These are phyloP conservation scores for Balakata baccata DNA, from an alignment of 345 rosid species.

Conservation along the genomic window DNA sequence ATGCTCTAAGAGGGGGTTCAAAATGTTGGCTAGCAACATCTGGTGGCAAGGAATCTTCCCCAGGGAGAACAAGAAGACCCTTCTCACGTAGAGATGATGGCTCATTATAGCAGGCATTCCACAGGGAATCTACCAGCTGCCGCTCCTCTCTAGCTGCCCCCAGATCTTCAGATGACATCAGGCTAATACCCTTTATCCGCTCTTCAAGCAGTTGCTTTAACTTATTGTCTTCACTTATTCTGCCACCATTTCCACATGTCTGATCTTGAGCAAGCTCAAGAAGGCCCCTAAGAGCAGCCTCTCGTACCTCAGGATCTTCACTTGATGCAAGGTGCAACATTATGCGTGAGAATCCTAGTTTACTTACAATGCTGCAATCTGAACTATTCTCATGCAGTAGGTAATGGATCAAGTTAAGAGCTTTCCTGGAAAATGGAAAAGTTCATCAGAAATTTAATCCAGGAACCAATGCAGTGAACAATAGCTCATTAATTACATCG, in stretches of 20 bases:
- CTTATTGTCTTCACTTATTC: conserved; percentile 50
- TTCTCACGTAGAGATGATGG: conserved; percentile 63
- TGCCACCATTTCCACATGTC: conserved; percentile 32
- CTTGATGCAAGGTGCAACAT: conserved; percentile 83
- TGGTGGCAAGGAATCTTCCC: conserved; percentile 64
- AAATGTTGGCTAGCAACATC: conserved; percentile 73
- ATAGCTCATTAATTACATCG: background rate
- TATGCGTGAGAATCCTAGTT: conserved; percentile 73
- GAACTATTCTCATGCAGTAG: conserved; percentile 68
- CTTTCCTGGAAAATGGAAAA: conserved; percentile 55
- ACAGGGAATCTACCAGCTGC: conserved; percentile 71
- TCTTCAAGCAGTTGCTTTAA: conserved; percentile 70
- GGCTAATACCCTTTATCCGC: conserved; percentile 50
- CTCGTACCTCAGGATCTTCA: conserved; percentile 68
- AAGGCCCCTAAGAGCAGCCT: conserved; percentile 75
- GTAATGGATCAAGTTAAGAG: conserved; percentile 81
- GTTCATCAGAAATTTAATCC: background rate
- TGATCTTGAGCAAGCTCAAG: conserved; percentile 59
- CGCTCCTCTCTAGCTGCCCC: conserved; percentile 80
- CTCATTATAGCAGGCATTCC: conserved; percentile 65
- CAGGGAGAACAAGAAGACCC: conserved; percentile 73
- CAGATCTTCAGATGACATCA: conserved; percentile 74
- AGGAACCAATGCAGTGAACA: conserved; percentile 2
- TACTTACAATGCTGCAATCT: conserved; percentile 55
- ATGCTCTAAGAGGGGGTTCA: conserved; percentile 77